Conservation (phyloP, 768 basidiomycete genomes). For the Coprinellus micaceus region DNA sequence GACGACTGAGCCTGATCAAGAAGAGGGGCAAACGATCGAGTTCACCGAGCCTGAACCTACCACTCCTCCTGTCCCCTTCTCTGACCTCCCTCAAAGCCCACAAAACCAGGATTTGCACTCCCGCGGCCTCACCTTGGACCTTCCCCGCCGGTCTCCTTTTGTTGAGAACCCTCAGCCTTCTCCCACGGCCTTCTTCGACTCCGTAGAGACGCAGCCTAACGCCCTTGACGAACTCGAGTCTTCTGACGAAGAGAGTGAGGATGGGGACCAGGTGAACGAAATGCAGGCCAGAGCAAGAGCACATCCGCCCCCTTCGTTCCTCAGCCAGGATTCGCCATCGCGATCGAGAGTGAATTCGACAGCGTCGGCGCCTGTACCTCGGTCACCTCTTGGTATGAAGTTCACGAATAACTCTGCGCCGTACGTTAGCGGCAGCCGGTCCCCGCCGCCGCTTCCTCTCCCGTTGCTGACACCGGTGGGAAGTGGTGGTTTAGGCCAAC, state of each 20-base stretch:
- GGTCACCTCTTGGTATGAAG: too few species aligned
- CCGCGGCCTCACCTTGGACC: slow-evolving; percentile 35
- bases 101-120: neutral
- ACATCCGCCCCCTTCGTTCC: slow-evolving; percentile 13
- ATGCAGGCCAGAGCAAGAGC: slow-evolving; percentile 12
- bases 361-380: neutral
- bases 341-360: slow-evolving; percentile 32
- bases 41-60: slow-evolving; percentile 42
- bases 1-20: slow-evolving; percentile 16
- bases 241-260: slow-evolving; percentile 43
- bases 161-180: slow-evolving; percentile 64
- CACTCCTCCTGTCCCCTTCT: slow-evolving; percentile 38
- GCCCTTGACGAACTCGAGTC: slow-evolving; percentile 73
- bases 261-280: slow-evolving; percentile 27
- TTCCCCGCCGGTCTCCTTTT: slow-evolving; percentile 47
- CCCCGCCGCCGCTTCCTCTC: too few species aligned
- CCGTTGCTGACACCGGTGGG: too few species aligned
- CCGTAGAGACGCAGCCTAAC: slow-evolving; percentile 63
- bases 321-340: slow-evolving; percentile 15
- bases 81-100: slow-evolving; percentile 26
- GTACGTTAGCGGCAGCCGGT: too few species aligned
- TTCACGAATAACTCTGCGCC: too few species aligned
- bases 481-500: too few species aligned
- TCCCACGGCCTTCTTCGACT: slow-evolving; percentile 72
- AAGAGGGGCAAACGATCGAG: slow-evolving; percentile 28